A percentile compares a stretch with the other conserved stretches of the same genome.
Conservation (phyloP, 139 green algal species). For the Mesostigma viride region DNA sequence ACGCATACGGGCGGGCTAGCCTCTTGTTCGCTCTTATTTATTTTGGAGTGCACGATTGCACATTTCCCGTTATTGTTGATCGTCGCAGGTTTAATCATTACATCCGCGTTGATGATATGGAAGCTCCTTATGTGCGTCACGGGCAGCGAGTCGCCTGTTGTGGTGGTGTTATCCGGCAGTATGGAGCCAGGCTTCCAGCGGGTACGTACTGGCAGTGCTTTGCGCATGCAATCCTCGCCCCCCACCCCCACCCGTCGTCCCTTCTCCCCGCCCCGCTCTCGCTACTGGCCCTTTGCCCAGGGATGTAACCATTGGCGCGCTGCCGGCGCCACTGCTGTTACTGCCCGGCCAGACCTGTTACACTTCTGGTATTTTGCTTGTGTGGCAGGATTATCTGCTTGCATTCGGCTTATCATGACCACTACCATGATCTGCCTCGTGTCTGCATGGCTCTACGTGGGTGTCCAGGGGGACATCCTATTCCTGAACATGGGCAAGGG, state of each 20-base stretch:
- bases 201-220: slow-evolving; percentile 4
- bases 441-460: too few species aligned
- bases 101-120: slow-evolving; percentile 94
- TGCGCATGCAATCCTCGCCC: neutral
- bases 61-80: neutral
- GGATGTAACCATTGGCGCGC: too few species aligned
- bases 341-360: too few species aligned
- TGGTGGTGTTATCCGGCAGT: slow-evolving; percentile 91
- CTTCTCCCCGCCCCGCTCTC: too few species aligned
- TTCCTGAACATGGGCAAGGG: slow-evolving; percentile 76
- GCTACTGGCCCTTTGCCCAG: too few species aligned
- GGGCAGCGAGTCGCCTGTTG: slow-evolving; percentile 85
- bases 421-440: too few species aligned
- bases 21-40: neutral
- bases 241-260: too few species aligned
- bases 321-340: too few species aligned
- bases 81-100: slow-evolving; percentile 78
- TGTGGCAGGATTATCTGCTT: too few species aligned
- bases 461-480: slow-evolving; percentile 86
- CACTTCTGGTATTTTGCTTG: too few species aligned
- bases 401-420: too few species aligned
- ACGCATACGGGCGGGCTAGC: neutral
- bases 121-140: slow-evolving; percentile 89
- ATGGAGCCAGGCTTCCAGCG: slow-evolving; percentile 96
- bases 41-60: neutral